These are phyloP conservation scores for Phytophthora sojae DNA, from an alignment of 352 stramenopile species.

Conservation along the genomic window DNA sequence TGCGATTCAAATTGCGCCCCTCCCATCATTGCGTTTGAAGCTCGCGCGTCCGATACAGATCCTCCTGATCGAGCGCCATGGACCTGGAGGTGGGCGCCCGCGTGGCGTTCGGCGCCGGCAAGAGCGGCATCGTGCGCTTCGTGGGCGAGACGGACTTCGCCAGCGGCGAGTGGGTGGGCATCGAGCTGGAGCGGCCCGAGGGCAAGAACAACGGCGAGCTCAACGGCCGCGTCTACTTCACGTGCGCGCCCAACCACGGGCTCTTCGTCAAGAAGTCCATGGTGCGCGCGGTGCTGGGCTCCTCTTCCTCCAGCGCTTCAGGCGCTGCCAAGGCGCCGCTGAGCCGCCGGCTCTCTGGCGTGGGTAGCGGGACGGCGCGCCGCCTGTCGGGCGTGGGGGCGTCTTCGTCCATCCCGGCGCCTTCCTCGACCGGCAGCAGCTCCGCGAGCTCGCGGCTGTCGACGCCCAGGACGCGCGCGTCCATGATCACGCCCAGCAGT, in stretches of 20 bases:
- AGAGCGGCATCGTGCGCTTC: conserved; percentile 78
- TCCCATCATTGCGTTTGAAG: background rate
- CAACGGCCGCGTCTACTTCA: conserved; percentile 86
- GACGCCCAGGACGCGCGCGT: conserved; percentile 22
- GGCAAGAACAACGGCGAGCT: conserved; percentile 90
- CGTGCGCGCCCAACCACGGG: conserved; percentile 69
- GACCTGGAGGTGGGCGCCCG: conserved; percentile 67
- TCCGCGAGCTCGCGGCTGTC: conserved; percentile 24
- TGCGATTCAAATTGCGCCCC: background rate
- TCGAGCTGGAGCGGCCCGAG: conserved; percentile 81
- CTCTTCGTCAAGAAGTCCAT: conserved; percentile 74
- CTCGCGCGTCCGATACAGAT: background rate
- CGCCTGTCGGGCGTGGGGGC: conserved; percentile 7
- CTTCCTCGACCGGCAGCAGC: background rate
- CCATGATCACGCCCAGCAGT: conserved; percentile 26
- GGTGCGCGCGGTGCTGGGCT: conserved; percentile 40
- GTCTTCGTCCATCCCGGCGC: conserved; percentile 18
- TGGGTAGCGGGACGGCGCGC: conserved; percentile 18
- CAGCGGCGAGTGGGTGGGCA: conserved; percentile 81
- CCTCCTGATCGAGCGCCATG: conserved; percentile 19
- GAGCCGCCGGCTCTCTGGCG: conserved; percentile 43
- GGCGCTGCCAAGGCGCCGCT: conserved; percentile 44
- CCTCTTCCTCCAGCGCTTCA: conserved; percentile 12
- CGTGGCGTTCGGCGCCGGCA: conserved; percentile 75
- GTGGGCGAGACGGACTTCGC: conserved; percentile 83